These are phyloP conservation scores for Nadsonia commutata DNA, from an alignment of 1,139 yeast genomes.

Conservation along the genomic window DNA sequence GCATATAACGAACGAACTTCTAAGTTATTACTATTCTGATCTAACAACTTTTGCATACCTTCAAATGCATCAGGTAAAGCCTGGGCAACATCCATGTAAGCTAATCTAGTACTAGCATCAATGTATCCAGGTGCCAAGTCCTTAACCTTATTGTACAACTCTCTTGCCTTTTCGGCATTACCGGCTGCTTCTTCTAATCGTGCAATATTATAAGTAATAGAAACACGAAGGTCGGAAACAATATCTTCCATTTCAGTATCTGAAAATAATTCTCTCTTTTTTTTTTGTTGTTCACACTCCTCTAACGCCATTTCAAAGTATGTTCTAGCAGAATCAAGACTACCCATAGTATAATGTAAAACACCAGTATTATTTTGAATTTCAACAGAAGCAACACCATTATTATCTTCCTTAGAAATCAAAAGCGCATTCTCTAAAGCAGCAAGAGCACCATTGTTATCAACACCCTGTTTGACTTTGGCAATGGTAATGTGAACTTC, in stretches of 20 bases:
- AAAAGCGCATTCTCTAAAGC: conserved; percentile 11
- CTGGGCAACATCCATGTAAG: conserved; percentile 34
- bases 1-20: conserved; percentile 87
- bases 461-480: background rate
- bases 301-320: conserved; percentile 39
- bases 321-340: conserved; percentile 35
- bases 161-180: conserved; percentile 31
- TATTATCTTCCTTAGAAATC: conserved; percentile 31
- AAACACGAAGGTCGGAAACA: conserved; percentile 12
- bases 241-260: conserved; percentile 13
- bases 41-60: conserved; percentile 42
- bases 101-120: conserved; percentile 59
- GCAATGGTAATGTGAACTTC: background rate
- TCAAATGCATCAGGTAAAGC: conserved; percentile 26
- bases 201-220: conserved; percentile 26
- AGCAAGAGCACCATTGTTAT: background rate
- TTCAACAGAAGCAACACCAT: conserved; percentile 51
- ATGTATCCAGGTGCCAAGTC: conserved; percentile 53
- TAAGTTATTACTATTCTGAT: conserved; percentile 42
- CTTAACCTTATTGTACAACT: conserved; percentile 41
- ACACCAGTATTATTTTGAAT: conserved; percentile 84
- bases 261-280: conserved; percentile 14
- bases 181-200: conserved; percentile 28
- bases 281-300: conserved; percentile 32
- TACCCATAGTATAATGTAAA: conserved; percentile 54